phyloP scores from a whole-genome alignment of 129 eudicot species.

The Mikania micrantha region DNA sequence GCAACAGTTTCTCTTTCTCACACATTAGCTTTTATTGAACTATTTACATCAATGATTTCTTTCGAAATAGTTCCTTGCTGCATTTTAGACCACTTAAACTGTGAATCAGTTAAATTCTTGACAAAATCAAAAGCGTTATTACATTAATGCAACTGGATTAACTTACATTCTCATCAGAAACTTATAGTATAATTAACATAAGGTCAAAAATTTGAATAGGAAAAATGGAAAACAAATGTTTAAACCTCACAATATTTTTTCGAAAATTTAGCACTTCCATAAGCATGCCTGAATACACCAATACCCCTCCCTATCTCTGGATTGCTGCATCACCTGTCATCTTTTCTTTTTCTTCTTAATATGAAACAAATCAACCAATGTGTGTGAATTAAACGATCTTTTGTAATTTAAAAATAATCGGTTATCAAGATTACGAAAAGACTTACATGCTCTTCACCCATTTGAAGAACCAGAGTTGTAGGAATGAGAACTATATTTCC shows the following conservation, averaged over 20 bases:
- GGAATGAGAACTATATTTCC: conserved; percentile 95
- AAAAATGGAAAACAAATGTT: too few relatives aligned
- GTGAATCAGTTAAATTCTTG: conserved; percentile 1
- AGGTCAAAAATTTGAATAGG: too few relatives aligned
- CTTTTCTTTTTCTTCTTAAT: conserved; percentile 76
- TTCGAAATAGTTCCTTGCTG: not conserved
- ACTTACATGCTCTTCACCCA: conserved; percentile 95
- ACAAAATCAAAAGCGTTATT: conserved; percentile 30
- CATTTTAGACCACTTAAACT: conserved; percentile 21
- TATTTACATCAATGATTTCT: conserved; percentile 4
- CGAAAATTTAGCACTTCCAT: too few relatives aligned
- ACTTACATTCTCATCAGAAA: too few relatives aligned
- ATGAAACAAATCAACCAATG: not conserved
- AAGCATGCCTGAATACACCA: too few relatives aligned
- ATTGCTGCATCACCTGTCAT: too few relatives aligned
- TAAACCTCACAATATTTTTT: too few relatives aligned
- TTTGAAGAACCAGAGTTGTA: conserved; percentile 72
- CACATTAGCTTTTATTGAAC: conserved; percentile 2
- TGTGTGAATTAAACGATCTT: not conserved
- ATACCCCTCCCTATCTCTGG: too few relatives aligned
- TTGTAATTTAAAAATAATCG: not conserved
- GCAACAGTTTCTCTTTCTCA: not conserved
- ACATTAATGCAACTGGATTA: too few relatives aligned
- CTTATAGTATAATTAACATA: too few relatives aligned
- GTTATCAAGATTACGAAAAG: conserved; percentile 12